A percentile compares a stretch with the other conserved stretches of the same genome.
These are phyloP conservation scores for Mychonastes homosphaera DNA, from an alignment of 139 green algal genomes.

Conservation along the genomic window DNA sequence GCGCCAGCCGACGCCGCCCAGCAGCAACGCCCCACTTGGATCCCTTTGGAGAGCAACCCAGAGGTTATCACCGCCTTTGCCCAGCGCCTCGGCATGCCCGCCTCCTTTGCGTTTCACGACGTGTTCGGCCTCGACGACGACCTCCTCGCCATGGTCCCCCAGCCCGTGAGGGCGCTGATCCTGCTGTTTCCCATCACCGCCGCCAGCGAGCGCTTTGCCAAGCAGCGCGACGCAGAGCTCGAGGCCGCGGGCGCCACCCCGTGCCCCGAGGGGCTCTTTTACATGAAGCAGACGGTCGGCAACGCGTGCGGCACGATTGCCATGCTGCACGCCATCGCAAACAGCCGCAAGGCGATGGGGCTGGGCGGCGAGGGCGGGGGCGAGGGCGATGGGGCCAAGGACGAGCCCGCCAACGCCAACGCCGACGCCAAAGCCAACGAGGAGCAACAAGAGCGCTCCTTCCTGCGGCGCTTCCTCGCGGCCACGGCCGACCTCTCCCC, in stretches of 20 bases:
- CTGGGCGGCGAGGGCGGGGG: conserved; percentile 4
- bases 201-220: conserved; percentile 42
- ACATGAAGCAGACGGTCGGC: conserved; percentile 88
- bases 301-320: conserved; percentile 95
- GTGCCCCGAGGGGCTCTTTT: conserved; percentile 43
- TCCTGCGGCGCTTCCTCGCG: conserved; percentile 58
- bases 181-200: conserved; percentile 78
- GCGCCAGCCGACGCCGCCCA: no score
- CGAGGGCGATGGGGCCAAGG: conserved; percentile 15
- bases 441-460: conserved; percentile 31
- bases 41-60: conserved; percentile 80
- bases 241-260: conserved; percentile 7
- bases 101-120: conserved; percentile 50
- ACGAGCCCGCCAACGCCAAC: conserved; percentile 1
- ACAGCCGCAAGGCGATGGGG: conserved; percentile 25
- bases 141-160: conserved; percentile 76
- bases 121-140: conserved; percentile 73
- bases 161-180: conserved; percentile 69
- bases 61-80: conserved; percentile 67
- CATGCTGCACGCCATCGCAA: conserved; percentile 66
- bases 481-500: conserved; percentile 45
- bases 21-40: no score
- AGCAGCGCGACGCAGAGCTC: conserved; percentile 31
- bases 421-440: neutral
- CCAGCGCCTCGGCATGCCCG: conserved; percentile 46